phyloP scores from a whole-genome alignment of 805 yeast species.

The Yamadazyma ubonensis region DNA sequence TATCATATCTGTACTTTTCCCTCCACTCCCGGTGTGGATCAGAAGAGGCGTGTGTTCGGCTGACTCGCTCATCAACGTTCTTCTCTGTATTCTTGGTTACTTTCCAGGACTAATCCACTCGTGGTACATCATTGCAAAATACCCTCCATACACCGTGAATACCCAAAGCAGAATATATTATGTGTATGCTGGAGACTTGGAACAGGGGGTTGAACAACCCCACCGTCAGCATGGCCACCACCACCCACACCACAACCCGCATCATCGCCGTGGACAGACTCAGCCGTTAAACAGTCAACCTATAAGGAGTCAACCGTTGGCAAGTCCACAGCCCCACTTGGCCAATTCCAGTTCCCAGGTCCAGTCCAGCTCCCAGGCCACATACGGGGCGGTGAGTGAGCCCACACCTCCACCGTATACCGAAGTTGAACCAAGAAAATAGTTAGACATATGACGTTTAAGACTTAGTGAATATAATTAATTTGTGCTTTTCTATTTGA shows the following conservation, averaged over 20 bases:
- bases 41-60: slow-evolving; percentile 60
- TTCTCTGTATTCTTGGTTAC: slow-evolving; percentile 48
- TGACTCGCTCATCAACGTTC: slow-evolving; percentile 46
- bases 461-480: too few species aligned
- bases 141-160: slow-evolving; percentile 36
- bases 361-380: too few species aligned
- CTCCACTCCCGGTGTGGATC: slow-evolving; percentile 71
- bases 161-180: slow-evolving; percentile 32
- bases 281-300: slow-evolving; percentile 3
- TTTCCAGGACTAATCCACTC: slow-evolving; percentile 53
- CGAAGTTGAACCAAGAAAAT: slow-evolving; percentile 6
- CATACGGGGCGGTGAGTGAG: slow-evolving; percentile 5
- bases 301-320: too few species aligned
- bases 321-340: too few species aligned
- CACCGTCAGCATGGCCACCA: slow-evolving; percentile 20
- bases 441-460: background rate
- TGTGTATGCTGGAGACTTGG: slow-evolving; percentile 36
- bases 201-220: slow-evolving; percentile 20
- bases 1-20: slow-evolving; percentile 60
- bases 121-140: slow-evolving; percentile 48
- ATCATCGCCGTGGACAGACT: slow-evolving; percentile 12
- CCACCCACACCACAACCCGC: slow-evolving; percentile 21
- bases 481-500: too few species aligned
- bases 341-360: too few species aligned
- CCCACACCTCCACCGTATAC: slow-evolving; percentile 18